Conservation (phyloP, 345 rosid genomes). For the Salix purpurea region DNA sequence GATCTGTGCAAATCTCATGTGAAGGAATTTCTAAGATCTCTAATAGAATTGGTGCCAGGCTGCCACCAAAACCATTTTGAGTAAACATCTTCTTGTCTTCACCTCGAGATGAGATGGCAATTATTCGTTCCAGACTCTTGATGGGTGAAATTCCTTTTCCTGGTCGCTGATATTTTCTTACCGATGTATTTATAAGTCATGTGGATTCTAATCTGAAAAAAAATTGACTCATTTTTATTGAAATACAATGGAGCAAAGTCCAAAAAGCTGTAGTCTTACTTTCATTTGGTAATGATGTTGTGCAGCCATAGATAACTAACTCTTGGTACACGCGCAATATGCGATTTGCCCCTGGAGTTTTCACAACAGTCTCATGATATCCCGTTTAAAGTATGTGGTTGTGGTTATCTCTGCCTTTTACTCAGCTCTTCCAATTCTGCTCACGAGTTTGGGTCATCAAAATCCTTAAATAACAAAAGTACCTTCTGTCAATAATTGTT, state of each 20-base stretch:
- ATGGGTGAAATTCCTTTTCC: slow-evolving; percentile 1
- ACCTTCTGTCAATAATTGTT: slow-evolving; percentile 43
- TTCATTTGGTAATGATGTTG: not conserved
- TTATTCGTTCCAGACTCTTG: not conserved
- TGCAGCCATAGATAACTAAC: not conserved
- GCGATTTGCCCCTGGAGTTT: not conserved
- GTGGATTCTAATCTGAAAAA: too few relatives aligned
- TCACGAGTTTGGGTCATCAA: slow-evolving; percentile 73
- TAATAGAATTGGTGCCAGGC: not conserved
- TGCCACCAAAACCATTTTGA: not conserved
- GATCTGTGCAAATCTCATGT: not conserved
- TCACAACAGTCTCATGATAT: not conserved
- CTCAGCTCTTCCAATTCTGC: slow-evolving; percentile 68
- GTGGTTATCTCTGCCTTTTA: slow-evolving; percentile 12
- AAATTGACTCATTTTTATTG: not conserved
- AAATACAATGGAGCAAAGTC: not conserved
- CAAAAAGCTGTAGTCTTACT: not conserved
- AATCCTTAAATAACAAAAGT: slow-evolving; percentile 61
- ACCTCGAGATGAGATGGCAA: not conserved
- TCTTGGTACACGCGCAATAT: not conserved
- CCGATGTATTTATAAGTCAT: not conserved
- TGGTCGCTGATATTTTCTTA: not conserved
- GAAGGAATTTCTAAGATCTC: not conserved
- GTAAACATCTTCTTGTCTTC: not conserved
- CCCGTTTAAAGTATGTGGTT: not conserved